A percentile compares a stretch with the other conserved stretches of the same genome.
phyloP scores from a whole-genome alignment of 257 asterid species.

The Craterostigma plantagineum region DNA sequence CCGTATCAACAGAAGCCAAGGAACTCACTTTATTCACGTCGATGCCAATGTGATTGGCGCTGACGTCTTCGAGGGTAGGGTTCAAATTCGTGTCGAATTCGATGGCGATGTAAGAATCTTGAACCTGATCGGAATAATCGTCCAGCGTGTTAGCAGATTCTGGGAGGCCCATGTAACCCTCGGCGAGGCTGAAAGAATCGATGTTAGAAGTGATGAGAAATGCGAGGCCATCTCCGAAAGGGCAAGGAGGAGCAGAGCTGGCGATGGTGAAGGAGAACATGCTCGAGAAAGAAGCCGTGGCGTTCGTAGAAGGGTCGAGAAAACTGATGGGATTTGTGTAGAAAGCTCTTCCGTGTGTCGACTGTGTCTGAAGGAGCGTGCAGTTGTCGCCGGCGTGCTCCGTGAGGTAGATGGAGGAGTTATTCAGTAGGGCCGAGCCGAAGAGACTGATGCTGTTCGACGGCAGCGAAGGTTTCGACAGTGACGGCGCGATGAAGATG shows the following conservation, averaged over 20 bases:
- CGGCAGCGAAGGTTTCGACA: constrained; percentile 14
- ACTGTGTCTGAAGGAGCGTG: constrained; percentile 19
- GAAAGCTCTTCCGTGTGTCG: constrained; percentile 36
- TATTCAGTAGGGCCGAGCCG: constrained; percentile 34
- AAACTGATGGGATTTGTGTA: constrained; percentile 40
- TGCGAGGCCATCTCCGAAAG: constrained; percentile 58
- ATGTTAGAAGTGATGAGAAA: constrained; percentile 37
- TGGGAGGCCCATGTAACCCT: constrained; percentile 60
- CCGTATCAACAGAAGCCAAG: constrained; percentile 26
- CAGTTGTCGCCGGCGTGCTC: constrained; percentile 7
- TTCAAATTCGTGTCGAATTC: constrained; percentile 43
- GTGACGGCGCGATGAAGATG: constrained; percentile 15
- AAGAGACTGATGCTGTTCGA: constrained; percentile 25
- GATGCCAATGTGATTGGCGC: constrained; percentile 39
- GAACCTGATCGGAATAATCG: background rate
- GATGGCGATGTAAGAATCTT: constrained; percentile 37
- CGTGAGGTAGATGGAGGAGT: constrained; percentile 31
- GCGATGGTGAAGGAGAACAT: constrained; percentile 45
- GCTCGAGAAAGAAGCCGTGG: constrained; percentile 42
- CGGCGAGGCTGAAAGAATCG: constrained; percentile 15
- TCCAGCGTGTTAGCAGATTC: constrained; percentile 2
- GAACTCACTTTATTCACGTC: constrained; percentile 26
- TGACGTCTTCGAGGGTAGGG: constrained; percentile 23
- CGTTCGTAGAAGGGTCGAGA: constrained; percentile 29
- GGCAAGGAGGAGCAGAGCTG: constrained; percentile 21